A percentile compares a stretch with the other conserved stretches of the same genome.
phyloP scores from a whole-genome alignment of 306 rosid genomes.

The Betula pendula region DNA sequence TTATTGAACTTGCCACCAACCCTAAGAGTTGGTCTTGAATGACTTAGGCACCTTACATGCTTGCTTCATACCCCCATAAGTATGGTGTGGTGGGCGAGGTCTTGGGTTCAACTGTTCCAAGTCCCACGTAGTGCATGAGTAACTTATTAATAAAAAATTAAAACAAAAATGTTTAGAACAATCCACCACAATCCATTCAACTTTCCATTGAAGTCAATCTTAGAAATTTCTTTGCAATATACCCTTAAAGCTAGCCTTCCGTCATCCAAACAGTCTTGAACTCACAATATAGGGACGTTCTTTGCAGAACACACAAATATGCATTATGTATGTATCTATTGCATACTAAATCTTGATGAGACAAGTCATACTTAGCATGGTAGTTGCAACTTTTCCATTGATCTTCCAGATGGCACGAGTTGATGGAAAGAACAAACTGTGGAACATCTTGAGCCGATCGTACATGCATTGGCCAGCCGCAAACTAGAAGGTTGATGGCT shows the following conservation, averaged over 20 bases:
- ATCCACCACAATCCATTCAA: neutral
- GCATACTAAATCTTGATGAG: slow-evolving; percentile 1
- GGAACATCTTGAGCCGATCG: slow-evolving; percentile 47
- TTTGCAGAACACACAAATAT: neutral
- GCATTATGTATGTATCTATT: slow-evolving; percentile 2
- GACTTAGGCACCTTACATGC: no score
- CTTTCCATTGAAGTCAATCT: neutral
- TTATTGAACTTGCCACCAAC: no score
- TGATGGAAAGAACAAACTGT: slow-evolving; percentile 50
- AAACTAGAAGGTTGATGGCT: slow-evolving; percentile 49
- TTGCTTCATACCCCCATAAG: neutral
- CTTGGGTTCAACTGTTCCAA: neutral
- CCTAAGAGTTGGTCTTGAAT: no score
- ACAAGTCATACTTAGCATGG: slow-evolving; percentile 45
- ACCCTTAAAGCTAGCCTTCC: neutral
- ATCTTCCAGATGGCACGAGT: slow-evolving; percentile 42
- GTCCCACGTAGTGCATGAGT: neutral
- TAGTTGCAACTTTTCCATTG: slow-evolving; percentile 46
- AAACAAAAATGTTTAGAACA: neutral
- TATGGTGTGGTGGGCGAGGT: neutral
- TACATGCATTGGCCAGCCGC: slow-evolving; percentile 79
- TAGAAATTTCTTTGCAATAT: neutral
- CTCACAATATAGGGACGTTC: neutral
- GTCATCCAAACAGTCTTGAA: neutral
- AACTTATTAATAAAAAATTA: no score